Base-by-base conservation (phyloP, 805 yeast genomes). In the Candida maltosa region DNA sequence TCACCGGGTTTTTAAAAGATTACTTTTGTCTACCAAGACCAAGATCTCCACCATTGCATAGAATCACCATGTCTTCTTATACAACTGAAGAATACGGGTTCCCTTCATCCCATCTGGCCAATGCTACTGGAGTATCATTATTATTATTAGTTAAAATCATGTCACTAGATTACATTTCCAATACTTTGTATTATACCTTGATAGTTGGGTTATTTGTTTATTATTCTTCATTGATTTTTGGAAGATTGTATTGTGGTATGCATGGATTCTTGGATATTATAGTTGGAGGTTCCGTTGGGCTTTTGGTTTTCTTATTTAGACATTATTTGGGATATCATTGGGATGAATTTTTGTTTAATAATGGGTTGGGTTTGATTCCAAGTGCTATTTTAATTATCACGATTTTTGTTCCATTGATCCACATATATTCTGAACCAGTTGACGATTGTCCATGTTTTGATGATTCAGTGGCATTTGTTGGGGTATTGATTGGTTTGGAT, bases 391-490 rank as follows among this genome's bases (percentile, higher is more conserved):
- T 69, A 2, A 50, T 77, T 1, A 47, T 65, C 0, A 47, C 65
- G 16, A 66, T 72, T 1, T 70, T 70, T 46, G 52, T 81, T 29
- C 41, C 61, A 1, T 49, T 83, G 22, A 72, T 89, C 16, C 79
- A 83, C 47, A 58, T 70, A 27, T 95, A 88, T 59, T 84, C 88
- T 0, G 77, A 74, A 39, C 97, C 97, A 2, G 79, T 84, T 15
- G 98, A 93, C 48, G 83, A 81, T 46, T 91, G 98, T 53, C 98
- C 98, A 1, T 93, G 98, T 56, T 91, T 83, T 52, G 96, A 89
- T 51, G 98, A 91, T 55, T 78, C 88, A 14, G 95, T 91, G 20
- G 95, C 97, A 4, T 91, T 91, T 49, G 65, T 89, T 34, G 96
- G 96, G 3, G 97, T 89, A 28, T 66, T 88, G 11, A 62, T 79